Percentiles rank a stretch among this genome's conserved stretches.
Evolutionary conservation across 345 rosid species (phyloP).

Genomic region (Melastoma malabathricum): DNA sequence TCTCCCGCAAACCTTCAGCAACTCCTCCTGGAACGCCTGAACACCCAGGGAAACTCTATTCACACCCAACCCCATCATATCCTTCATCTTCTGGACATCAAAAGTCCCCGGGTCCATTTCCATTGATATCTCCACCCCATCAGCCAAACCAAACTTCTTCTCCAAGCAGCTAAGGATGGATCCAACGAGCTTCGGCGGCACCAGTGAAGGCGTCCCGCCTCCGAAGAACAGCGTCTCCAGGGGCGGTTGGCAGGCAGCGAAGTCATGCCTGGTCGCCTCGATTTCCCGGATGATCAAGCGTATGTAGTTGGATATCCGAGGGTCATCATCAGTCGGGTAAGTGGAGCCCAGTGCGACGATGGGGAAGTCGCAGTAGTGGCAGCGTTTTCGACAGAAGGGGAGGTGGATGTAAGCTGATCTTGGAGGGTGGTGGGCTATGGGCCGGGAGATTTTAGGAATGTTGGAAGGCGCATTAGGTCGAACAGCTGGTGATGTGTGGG

Average conservation of each 20-base stretch:
- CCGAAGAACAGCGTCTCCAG: conserved; percentile 76
- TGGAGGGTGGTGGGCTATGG: too few relatives aligned
- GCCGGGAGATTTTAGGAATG: too few relatives aligned
- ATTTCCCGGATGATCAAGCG: conserved; percentile 44
- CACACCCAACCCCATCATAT: conserved; percentile 59
- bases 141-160: conserved; percentile 44
- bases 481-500: too few relatives aligned
- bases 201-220: conserved; percentile 94
- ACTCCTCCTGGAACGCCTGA: conserved; percentile 84
- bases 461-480: too few relatives aligned
- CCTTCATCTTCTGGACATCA: conserved; percentile 37
- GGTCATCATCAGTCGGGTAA: conserved; percentile 41
- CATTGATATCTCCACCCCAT: conserved; percentile 71
- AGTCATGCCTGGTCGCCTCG: conserved; percentile 28
- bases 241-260: conserved; percentile 19
- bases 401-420: too few relatives aligned
- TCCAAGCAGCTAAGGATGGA: conserved; percentile 46
- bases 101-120: conserved; percentile 98
- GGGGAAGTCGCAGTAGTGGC: too few relatives aligned
- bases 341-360: conserved; percentile 70
- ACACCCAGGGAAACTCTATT: conserved; percentile 92
- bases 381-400: too few relatives aligned
- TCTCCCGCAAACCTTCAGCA: conserved; percentile 78
- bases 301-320: conserved; percentile 46
- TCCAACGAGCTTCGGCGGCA: conserved; percentile 58